Conservation (phyloP, 805 yeast species). For the Candida incommunis region DNA sequence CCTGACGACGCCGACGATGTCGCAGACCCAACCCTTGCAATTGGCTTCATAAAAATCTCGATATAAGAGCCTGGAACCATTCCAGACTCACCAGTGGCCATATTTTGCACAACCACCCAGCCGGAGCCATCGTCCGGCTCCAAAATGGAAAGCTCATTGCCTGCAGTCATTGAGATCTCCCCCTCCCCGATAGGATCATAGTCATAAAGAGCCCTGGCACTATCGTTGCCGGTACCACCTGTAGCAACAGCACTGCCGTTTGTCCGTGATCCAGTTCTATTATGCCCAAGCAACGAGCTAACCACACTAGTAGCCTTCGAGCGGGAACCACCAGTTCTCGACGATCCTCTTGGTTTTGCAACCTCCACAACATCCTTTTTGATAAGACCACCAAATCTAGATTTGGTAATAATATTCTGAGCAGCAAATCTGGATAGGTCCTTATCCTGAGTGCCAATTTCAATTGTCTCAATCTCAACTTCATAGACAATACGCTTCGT, state of each 20-base stretch:
- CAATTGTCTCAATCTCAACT: slow-evolving; percentile 84
- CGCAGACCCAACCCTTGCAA: slow-evolving; percentile 5
- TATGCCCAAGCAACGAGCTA: slow-evolving; percentile 14
- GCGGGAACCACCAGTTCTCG: slow-evolving; percentile 6
- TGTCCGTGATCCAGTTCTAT: slow-evolving; percentile 7
- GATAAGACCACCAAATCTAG: neutral
- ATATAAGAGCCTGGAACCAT: slow-evolving; percentile 78
- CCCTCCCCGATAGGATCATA: slow-evolving; percentile 62
- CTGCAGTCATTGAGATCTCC: slow-evolving; percentile 48
- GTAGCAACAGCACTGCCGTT: slow-evolving; percentile 10
- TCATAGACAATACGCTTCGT: slow-evolving; percentile 59
- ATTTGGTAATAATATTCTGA: neutral
- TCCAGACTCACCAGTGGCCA: slow-evolving; percentile 33
- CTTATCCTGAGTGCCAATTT: slow-evolving; percentile 63
- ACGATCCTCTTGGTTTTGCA: slow-evolving; percentile 5
- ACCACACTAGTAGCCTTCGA: slow-evolving; percentile 10
- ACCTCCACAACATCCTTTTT: slow-evolving; percentile 18
- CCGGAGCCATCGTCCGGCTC: slow-evolving; percentile 81
- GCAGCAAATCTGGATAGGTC: slow-evolving; percentile 15
- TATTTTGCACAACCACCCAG: slow-evolving; percentile 65
- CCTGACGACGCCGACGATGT: slow-evolving; percentile 3
- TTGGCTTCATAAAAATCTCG: slow-evolving; percentile 27
- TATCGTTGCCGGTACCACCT: slow-evolving; percentile 5
- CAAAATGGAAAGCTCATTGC: slow-evolving; percentile 45
- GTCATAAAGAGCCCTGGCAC: slow-evolving; percentile 44